Evolutionary conservation across 1,284 basidiomycete species (phyloP), one percentile per base, ranked within the genome.

Genomic region (Cryptococcus neoformans): DNA sequence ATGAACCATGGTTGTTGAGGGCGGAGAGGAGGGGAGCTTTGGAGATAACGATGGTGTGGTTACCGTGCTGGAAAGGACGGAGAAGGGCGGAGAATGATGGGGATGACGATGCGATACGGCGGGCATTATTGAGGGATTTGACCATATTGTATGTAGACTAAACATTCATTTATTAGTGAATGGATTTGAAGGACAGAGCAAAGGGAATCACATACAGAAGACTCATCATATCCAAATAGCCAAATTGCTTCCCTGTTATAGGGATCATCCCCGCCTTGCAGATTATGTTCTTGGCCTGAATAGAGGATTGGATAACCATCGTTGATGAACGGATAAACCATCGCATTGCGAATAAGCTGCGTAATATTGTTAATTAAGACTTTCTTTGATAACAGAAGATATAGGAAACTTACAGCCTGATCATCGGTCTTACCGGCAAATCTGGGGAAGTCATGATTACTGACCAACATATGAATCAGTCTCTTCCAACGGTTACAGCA

Each of bases 1-100:
- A 65, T 41, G 67, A 70, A 40, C 88, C 88, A 36, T 79, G 75
- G 75, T 89, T 89, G 16, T 85, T 84, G 52, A 90, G 72, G 14
- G 89, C 79, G 6, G 84, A 77, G 49, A 89, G 80, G 60, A 90
- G 73, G 1, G 87, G 86, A 0, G 82, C 78, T 73, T 90, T 90
- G 49, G 80, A 82, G 35, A 88, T 71, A 0, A 81, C 83, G 44
- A 89, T 75, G 0, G 83, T 80, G 56, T 81, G 78, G 17, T 67
- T 60, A 53, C 68, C 66, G 34, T 46, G 75, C 56, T 63, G 79
- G 70, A 62, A 75, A 49, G 70, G 78, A 66, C 58, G 78, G 54
- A 83, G 78, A 80, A 87, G 65, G 16, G 83, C 84, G 14, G 80
- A 81, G 73, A 84, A 89, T 44, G 78, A 74, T 39, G 75, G 66